Percentiles rank a stretch among this genome's conserved stretches.
These are phyloP conservation scores for Aspergillus amoenus DNA, from an alignment of 2,329 filamentous ascomycete species.

Conservation along the genomic window DNA sequence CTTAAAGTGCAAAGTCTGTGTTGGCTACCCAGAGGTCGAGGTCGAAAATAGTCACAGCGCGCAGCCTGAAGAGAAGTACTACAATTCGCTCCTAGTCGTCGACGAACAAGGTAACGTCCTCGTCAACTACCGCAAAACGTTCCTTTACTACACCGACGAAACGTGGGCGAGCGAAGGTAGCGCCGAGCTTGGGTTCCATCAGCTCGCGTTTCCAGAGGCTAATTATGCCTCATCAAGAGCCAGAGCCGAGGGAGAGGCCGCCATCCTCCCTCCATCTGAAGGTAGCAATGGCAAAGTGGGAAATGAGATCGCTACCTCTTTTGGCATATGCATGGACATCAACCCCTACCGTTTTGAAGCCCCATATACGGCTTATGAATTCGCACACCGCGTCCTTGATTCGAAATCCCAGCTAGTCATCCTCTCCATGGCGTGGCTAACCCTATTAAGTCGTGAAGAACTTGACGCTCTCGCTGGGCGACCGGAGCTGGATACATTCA, in stretches of 20 bases:
- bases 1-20: conserved; percentile 59
- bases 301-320: conserved; percentile 39
- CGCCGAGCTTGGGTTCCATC: conserved; percentile 31
- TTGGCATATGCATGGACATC: conserved; percentile 56
- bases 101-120: conserved; percentile 55
- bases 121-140: conserved; percentile 62
- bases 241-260: neutral
- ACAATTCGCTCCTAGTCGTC: conserved; percentile 61
- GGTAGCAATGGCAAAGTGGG: neutral
- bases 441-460: conserved; percentile 50
- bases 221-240: neutral
- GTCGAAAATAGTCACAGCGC: neutral
- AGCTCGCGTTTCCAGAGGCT: conserved; percentile 17
- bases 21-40: conserved; percentile 61
- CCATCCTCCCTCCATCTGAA: neutral
- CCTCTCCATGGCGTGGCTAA: conserved; percentile 65
- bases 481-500: conserved; percentile 60
- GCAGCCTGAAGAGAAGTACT: conserved; percentile 38
- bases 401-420: conserved; percentile 54
- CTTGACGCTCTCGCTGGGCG: conserved; percentile 42
- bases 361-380: conserved; percentile 60
- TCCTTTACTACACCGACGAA: conserved; percentile 67
- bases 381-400: conserved; percentile 55
- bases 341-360: conserved; percentile 63
- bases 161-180: conserved; percentile 60